phyloP scores from a whole-genome alignment of 352 stramenopile genomes.

The Pelagophyceae sp. region DNA sequence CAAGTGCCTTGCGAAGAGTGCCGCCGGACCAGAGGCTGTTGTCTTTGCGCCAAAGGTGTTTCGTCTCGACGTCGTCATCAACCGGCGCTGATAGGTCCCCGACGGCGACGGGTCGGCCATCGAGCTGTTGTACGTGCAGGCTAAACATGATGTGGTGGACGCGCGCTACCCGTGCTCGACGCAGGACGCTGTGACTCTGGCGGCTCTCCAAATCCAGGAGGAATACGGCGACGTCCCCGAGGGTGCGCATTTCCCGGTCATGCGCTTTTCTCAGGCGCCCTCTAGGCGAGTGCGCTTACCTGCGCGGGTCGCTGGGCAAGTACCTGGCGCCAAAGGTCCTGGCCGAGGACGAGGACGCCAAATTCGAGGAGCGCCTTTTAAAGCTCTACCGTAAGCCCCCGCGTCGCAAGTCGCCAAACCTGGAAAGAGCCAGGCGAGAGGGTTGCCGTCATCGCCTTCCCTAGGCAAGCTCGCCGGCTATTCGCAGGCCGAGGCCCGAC shows the following conservation, averaged over 20 bases:
- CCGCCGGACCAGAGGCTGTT: too few species aligned
- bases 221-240: conserved; percentile 33
- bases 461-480: conserved; percentile 36
- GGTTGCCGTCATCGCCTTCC: too few species aligned
- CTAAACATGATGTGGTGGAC: conserved; percentile 55
- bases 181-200: conserved; percentile 51
- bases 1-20: too few species aligned
- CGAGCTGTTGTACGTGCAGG: conserved; percentile 58
- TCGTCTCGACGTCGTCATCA: too few species aligned
- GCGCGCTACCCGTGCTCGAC: conserved; percentile 49
- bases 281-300: conserved; percentile 24
- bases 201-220: conserved; percentile 57
- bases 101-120: conserved; percentile 53
- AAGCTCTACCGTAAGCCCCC: conserved; percentile 36
- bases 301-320: conserved; percentile 34
- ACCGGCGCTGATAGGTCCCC: too few species aligned
- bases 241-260: too few species aligned
- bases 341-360: conserved; percentile 31
- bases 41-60: too few species aligned
- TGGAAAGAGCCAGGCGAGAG: too few species aligned
- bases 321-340: conserved; percentile 50
- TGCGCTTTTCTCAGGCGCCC: conserved; percentile 15
- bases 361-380: conserved; percentile 37
- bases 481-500: conserved; percentile 42
- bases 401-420: too few species aligned